Base-by-base conservation (phyloP, 352 stramenopile species). In the Phytophthora kernoviae region DNA sequence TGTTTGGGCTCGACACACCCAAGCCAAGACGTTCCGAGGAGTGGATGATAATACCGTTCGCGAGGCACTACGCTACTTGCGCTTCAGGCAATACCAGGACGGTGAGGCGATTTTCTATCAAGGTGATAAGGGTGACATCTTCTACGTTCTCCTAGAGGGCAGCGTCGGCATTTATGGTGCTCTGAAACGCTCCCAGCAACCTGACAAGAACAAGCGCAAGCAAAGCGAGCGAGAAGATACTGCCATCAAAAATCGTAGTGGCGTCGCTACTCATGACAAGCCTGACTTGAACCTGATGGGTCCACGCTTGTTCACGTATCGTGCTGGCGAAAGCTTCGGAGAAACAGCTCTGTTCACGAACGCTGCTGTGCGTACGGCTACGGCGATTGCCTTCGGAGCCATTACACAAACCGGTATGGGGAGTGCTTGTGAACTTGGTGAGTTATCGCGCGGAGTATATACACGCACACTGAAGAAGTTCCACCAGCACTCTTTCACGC, bases 321-420 rank as follows among this genome's bases (percentile, higher is more conserved):
- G 70, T 40, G 61, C 65, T 11, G 75, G 75, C 18, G 75, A 85
- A 30, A 61, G 67, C 53, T 79, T 85, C 65, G 75, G 75, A 3
- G 75, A 85, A 50, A 82, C 75, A 0, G 75, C 75, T 4, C 79
- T 88, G 68, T 84, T 88, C 43, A 78, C 70, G 8, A 69, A 53
- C 33, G 79, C 83, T 4, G 70, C 66, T n/a, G 65, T 60, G 14
- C 73, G 79, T 32, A 88, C 79, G 36, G 79, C 79, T 9, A 83
- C 79, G 8, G 79, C 79, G 0, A 68, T 86, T 12, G 79, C 79
- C 3, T 68, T 72, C 15, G 64, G 73, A 18, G 34, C 56, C 0
- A 43, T 17, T 12, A 33, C 48, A 12, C 43, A 48, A 41, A 40
- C 45, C 33, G 47, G 24, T 54, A 5, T 26, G 9, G 54, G 54